A percentile compares a stretch with the other conserved stretches of the same genome.
Evolutionary conservation across 306 rosid genomes (phyloP).

Genomic region (Quercus dentata): DNA sequence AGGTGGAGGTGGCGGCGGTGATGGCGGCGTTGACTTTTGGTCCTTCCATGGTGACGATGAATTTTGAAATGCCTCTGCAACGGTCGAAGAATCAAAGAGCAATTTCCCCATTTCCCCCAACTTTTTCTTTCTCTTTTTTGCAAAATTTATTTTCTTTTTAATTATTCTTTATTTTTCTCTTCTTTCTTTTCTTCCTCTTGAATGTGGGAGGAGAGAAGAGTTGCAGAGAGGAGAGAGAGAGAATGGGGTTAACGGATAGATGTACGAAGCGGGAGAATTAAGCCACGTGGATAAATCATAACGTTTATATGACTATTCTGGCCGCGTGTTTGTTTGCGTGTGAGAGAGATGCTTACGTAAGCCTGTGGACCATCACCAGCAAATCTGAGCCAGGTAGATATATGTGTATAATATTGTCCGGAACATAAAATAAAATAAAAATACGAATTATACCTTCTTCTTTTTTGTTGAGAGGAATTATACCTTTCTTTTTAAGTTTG

Average conservation of each 20-base stretch:
- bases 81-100: slow-evolving; percentile 76
- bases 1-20: background rate
- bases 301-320: slow-evolving; percentile 4
- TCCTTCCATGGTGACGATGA: slow-evolving; percentile 75
- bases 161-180: background rate
- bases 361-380: slow-evolving; percentile 11
- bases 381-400: slow-evolving; percentile 13
- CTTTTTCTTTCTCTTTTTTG: background rate
- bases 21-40: slow-evolving; percentile 34
- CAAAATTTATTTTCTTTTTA: background rate
- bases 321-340: background rate
- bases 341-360: background rate
- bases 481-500: no score
- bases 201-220: slow-evolving; percentile 37
- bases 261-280: slow-evolving; percentile 45
- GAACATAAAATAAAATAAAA: no score
- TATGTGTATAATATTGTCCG: background rate
- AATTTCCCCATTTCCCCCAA: slow-evolving; percentile 73
- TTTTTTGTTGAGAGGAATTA: no score
- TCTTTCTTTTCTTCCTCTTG: slow-evolving; percentile 20
- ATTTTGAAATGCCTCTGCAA: slow-evolving; percentile 68
- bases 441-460: no score
- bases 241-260: slow-evolving; percentile 76
- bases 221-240: slow-evolving; percentile 39
- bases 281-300: slow-evolving; percentile 68